Conservation (phyloP, 805 yeast genomes). For the Saccharomycopsis olivae region DNA sequence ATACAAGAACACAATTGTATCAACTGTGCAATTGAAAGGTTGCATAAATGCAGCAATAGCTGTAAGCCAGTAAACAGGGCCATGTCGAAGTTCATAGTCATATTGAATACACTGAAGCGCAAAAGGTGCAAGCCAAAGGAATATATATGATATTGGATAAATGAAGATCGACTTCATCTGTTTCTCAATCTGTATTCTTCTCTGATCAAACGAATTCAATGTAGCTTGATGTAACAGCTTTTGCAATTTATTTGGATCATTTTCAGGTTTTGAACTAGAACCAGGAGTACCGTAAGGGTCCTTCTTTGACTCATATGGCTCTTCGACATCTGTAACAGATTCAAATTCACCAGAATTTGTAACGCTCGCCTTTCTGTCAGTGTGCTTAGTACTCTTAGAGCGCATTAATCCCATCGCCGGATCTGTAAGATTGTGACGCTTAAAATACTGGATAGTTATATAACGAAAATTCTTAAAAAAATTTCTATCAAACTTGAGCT, state of each 20-base stretch:
- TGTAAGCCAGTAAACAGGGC: slow-evolving; percentile 52
- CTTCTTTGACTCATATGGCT: neutral
- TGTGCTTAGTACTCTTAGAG: neutral
- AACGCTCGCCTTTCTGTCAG: neutral
- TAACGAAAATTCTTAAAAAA: slow-evolving; percentile 17
- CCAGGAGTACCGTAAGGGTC: neutral
- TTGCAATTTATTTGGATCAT: slow-evolving; percentile 20
- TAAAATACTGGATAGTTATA: slow-evolving; percentile 21
- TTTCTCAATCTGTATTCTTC: slow-evolving; percentile 58
- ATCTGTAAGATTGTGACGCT: slow-evolving; percentile 9
- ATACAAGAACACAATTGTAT: slow-evolving; percentile 61
- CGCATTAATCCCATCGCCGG: neutral
- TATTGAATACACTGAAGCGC: slow-evolving; percentile 51
- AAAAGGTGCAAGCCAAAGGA: slow-evolving; percentile 77
- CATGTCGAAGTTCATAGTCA: slow-evolving; percentile 34
- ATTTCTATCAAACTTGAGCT: slow-evolving; percentile 13
- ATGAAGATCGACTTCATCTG: slow-evolving; percentile 75
- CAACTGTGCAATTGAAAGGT: slow-evolving; percentile 73
- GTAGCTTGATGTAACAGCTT: slow-evolving; percentile 47
- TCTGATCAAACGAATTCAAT: slow-evolving; percentile 46
- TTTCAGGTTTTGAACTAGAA: neutral
- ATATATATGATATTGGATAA: slow-evolving; percentile 73
- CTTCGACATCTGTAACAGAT: slow-evolving; percentile 6
- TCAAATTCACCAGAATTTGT: slow-evolving; percentile 1
- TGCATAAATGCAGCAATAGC: slow-evolving; percentile 66